Evolutionary conservation across 2,329 filamentous ascomycete species (phyloP).

Genomic region (Penicillium corylophilum): DNA sequence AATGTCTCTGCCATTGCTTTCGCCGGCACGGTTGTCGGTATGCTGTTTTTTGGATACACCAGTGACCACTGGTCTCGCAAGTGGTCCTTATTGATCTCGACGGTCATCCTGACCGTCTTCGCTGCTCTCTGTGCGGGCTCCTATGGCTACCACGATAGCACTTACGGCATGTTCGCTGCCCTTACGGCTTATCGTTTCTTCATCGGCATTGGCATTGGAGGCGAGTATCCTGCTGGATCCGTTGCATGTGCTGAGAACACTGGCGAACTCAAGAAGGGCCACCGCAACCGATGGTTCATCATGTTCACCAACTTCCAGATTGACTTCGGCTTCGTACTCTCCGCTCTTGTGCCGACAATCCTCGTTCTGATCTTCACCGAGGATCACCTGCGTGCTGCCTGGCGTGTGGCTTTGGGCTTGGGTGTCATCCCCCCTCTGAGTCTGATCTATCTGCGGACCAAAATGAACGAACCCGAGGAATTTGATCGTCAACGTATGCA

Average conservation of each 20-base stretch:
- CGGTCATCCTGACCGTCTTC: slow-evolving; percentile 80
- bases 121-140: slow-evolving; percentile 75
- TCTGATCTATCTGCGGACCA: slow-evolving; percentile 69
- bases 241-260: slow-evolving; percentile 83
- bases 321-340: slow-evolving; percentile 78
- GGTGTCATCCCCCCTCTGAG: slow-evolving; percentile 74
- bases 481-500: slow-evolving; percentile 71
- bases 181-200: slow-evolving; percentile 85
- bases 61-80: slow-evolving; percentile 83
- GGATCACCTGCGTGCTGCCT: slow-evolving; percentile 69
- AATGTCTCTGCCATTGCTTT: slow-evolving; percentile 83
- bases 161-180: slow-evolving; percentile 71
- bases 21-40: slow-evolving; percentile 79
- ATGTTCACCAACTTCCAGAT: slow-evolving; percentile 89
- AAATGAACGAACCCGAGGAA: slow-evolving; percentile 75
- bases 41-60: slow-evolving; percentile 76
- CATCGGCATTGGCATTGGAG: slow-evolving; percentile 74
- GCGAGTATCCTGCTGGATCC: slow-evolving; percentile 60
- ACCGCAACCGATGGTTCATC: slow-evolving; percentile 87
- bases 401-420: slow-evolving; percentile 77
- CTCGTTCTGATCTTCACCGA: slow-evolving; percentile 60
- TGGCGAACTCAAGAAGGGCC: slow-evolving; percentile 75
- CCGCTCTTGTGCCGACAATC: slow-evolving; percentile 72
- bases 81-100: slow-evolving; percentile 77
- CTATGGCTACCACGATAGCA: slow-evolving; percentile 69